These are phyloP conservation scores for Aspergillus coremiiformis DNA, from an alignment of 495 filamentous ascomycete species.

Conservation along the genomic window DNA sequence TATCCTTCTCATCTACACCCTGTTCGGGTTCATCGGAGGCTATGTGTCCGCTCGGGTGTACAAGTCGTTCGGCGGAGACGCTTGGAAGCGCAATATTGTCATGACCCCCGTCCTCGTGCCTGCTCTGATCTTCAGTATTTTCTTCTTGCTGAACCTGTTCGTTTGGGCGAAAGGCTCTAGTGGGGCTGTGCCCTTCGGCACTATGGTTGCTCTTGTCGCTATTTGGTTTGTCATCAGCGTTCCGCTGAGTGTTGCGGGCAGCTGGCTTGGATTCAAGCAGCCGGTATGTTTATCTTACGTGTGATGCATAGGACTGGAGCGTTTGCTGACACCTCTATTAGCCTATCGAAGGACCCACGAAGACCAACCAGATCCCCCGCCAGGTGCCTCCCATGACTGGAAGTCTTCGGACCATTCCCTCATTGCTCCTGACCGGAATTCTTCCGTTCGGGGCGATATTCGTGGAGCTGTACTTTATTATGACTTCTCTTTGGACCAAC, in stretches of 20 bases:
- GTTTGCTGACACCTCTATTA: slow-evolving; percentile 19
- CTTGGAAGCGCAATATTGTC: slow-evolving; percentile 89
- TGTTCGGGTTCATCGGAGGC: slow-evolving; percentile 88
- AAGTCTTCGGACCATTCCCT: slow-evolving; percentile 78
- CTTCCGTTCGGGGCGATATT: slow-evolving; percentile 95
- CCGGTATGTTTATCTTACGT: slow-evolving; percentile 25
- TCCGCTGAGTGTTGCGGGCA: slow-evolving; percentile 80
- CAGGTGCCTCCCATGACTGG: slow-evolving; percentile 80
- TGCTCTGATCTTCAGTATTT: slow-evolving; percentile 74
- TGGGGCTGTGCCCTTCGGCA: slow-evolving; percentile 91
- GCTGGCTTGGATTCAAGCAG: slow-evolving; percentile 84
- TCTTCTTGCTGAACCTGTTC: slow-evolving; percentile 95
- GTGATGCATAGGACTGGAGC: background rate
- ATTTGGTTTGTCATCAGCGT: slow-evolving; percentile 98
- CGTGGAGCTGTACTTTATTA: slow-evolving; percentile 96
- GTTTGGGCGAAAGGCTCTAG: slow-evolving; percentile 86
- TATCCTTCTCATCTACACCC: slow-evolving; percentile 83
- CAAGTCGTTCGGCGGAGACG: slow-evolving; percentile 84
- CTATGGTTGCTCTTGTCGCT: slow-evolving; percentile 84
- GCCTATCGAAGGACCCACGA: slow-evolving; percentile 68
- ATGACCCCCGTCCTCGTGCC: slow-evolving; percentile 83
- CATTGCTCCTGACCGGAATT: slow-evolving; percentile 81
- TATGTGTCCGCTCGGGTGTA: slow-evolving; percentile 85
- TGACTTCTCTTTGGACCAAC: slow-evolving; percentile 94
- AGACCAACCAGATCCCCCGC: slow-evolving; percentile 94